A percentile compares a stretch with the other conserved stretches of the same genome.
These are phyloP conservation scores for Amyloporia xantha DNA, from an alignment of 768 basidiomycete genomes.

Conservation along the genomic window DNA sequence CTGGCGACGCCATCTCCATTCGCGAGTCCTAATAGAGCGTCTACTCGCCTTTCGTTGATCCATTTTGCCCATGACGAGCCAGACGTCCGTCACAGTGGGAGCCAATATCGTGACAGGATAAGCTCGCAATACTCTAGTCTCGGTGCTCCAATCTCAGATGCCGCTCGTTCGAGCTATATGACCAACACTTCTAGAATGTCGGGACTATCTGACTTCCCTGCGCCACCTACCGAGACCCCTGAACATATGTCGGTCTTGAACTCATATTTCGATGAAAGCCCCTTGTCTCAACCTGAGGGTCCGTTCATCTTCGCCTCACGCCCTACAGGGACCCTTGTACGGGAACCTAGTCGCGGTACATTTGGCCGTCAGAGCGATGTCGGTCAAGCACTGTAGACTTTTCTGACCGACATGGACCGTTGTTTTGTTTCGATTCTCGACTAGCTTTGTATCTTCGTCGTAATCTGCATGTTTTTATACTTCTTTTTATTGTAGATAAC, in stretches of 20 bases:
- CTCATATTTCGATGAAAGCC: constrained; percentile 33
- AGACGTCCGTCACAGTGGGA: constrained; percentile 7
- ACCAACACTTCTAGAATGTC: constrained; percentile 62
- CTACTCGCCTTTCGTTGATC: constrained; percentile 22
- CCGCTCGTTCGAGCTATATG: constrained; percentile 49
- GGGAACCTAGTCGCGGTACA: constrained; percentile 21
- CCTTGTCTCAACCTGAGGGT: constrained; percentile 10
- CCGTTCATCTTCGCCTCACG: constrained; percentile 3
- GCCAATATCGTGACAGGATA: constrained; percentile 10
- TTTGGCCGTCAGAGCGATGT: constrained; percentile 21
- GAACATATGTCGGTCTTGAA: constrained; percentile 37
- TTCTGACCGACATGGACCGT: not conserved
- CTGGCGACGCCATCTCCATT: constrained; percentile 43
- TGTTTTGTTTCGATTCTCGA: not conserved
- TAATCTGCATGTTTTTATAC: not conserved
- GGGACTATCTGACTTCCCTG: constrained; percentile 65
- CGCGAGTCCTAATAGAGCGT: constrained; percentile 31
- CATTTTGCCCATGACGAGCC: constrained; percentile 9
- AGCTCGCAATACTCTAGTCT: constrained; percentile 17
- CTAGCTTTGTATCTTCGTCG: too few species aligned
- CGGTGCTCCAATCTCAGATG: constrained; percentile 21
- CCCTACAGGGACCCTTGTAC: constrained; percentile 11
- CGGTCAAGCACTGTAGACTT: constrained; percentile 19
- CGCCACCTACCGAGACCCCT: constrained; percentile 40
- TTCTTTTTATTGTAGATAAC: not conserved